Percentiles rank a stretch among this genome's conserved stretches.
These are phyloP conservation scores for Ogataea paraovalis DNA, from an alignment of 805 yeast genomes.

Conservation along the genomic window DNA sequence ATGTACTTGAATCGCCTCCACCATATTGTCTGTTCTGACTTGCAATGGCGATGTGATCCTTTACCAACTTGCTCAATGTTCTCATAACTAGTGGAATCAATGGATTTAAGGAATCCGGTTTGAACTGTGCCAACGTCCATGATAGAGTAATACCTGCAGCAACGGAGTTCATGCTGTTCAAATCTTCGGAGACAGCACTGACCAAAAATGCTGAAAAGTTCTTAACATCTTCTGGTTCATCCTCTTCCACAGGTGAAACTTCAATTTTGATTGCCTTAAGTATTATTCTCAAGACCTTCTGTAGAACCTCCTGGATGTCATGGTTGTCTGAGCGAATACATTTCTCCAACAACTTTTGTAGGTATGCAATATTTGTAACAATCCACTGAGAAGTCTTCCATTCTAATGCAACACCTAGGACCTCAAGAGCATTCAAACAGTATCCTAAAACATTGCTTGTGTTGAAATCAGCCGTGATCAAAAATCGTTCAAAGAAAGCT, in stretches of 20 bases:
- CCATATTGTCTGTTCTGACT: slow-evolving; percentile 38
- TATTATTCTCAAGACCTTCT: slow-evolving; percentile 66
- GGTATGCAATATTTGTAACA: slow-evolving; percentile 57
- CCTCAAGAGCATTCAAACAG: slow-evolving; percentile 88
- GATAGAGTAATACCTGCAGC: slow-evolving; percentile 83
- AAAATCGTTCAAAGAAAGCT: slow-evolving; percentile 81
- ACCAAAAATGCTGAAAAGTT: slow-evolving; percentile 58
- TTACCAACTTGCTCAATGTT: slow-evolving; percentile 83
- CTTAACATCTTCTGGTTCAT: slow-evolving; percentile 59
- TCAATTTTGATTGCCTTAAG: slow-evolving; percentile 59
- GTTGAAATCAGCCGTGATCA: slow-evolving; percentile 71
- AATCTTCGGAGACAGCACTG: slow-evolving; percentile 73
- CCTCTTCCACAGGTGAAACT: slow-evolving; percentile 39
- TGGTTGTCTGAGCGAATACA: slow-evolving; percentile 79
- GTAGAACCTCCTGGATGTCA: slow-evolving; percentile 81
- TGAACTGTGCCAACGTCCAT: slow-evolving; percentile 74
- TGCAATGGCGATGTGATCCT: slow-evolving; percentile 73
- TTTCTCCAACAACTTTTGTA: slow-evolving; percentile 74
- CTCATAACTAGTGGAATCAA: slow-evolving; percentile 75
- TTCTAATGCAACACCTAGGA: slow-evolving; percentile 74
- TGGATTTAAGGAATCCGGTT: slow-evolving; percentile 71
- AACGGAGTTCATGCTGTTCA: slow-evolving; percentile 63
- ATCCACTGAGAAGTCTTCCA: slow-evolving; percentile 81
- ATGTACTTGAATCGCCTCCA: slow-evolving; percentile 15
- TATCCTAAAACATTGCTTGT: slow-evolving; percentile 68